phyloP scores from a whole-genome alignment of 106 monocot species.

The Apostasia ramifera region DNA sequence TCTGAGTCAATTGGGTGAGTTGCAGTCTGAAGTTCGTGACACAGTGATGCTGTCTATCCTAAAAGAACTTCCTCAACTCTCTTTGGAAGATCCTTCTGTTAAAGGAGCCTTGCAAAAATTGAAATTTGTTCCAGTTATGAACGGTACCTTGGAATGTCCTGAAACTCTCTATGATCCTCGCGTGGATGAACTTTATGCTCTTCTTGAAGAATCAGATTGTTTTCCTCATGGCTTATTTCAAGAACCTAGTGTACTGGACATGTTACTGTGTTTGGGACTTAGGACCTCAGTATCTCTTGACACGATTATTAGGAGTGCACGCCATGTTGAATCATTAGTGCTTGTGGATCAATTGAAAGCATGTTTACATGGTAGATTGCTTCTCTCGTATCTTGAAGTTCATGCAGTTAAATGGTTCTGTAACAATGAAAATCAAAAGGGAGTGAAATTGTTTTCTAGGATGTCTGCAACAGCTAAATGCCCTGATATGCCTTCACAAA shows the following conservation, averaged over 20 bases:
- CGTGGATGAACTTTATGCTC: conserved; percentile 68
- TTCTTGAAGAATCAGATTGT: conserved; percentile 78
- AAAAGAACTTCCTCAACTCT: conserved; percentile 84
- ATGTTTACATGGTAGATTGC: conserved; percentile 65
- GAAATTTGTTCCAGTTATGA: conserved; percentile 74
- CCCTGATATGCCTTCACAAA: conserved; percentile 25
- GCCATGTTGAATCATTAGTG: conserved; percentile 78
- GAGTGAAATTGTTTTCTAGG: conserved; percentile 43
- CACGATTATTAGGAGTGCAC: conserved; percentile 75
- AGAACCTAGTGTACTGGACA: conserved; percentile 72
- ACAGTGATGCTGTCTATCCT: conserved; percentile 62
- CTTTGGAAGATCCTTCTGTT: conserved; percentile 50
- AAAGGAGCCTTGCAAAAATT: conserved; percentile 48
- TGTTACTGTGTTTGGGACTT: conserved; percentile 76
- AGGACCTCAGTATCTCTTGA: conserved; percentile 71
- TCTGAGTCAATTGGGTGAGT: conserved; percentile 49
- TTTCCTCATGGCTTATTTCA: conserved; percentile 75
- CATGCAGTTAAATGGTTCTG: conserved; percentile 70
- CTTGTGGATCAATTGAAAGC: conserved; percentile 74
- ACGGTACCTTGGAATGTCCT: conserved; percentile 59
- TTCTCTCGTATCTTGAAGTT: conserved; percentile 93
- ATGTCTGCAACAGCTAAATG: conserved; percentile 25
- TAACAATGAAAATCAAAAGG: conserved; percentile 26
- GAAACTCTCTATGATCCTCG: conserved; percentile 92
- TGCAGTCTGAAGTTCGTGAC: conserved; percentile 74